These are phyloP conservation scores for Olyra latifolia DNA, from an alignment of 176 grass and related monocot species.

Conservation along the genomic window DNA sequence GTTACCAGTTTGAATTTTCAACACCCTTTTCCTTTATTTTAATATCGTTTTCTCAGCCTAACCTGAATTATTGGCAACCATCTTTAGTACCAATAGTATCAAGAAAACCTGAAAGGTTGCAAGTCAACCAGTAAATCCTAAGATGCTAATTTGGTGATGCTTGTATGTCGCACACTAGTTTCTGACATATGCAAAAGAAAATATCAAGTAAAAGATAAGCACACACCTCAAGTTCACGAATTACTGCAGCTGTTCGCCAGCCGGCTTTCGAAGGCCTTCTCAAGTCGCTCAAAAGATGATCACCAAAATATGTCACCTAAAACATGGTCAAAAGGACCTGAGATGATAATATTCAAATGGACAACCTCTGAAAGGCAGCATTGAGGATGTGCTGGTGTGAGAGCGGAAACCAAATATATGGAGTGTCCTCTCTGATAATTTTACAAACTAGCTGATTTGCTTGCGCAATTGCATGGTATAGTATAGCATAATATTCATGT, in stretches of 20 bases:
- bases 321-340: conserved; percentile 22
- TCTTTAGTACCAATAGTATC: conserved; percentile 7
- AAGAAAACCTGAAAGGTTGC: background rate
- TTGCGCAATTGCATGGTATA: too few species aligned
- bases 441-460: too few species aligned
- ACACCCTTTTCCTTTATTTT: too few species aligned
- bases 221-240: conserved; percentile 87
- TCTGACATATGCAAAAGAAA: background rate
- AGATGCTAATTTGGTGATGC: background rate
- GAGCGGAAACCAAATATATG: conserved; percentile 5
- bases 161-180: background rate
- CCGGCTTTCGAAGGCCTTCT: conserved; percentile 95
- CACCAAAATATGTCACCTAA: conserved; percentile 97
- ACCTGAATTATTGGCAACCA: background rate
- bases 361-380: background rate
- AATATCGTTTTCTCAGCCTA: background rate
- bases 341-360: conserved; percentile 24
- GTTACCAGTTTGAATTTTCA: conserved; percentile 17
- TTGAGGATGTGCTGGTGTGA: conserved; percentile 13
- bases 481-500: too few species aligned
- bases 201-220: conserved; percentile 14
- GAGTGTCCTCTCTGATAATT: background rate
- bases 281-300: conserved; percentile 95
- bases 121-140: conserved; percentile 11
- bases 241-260: conserved; percentile 96